Percentiles rank a stretch among this genome's conserved stretches.
Conservation (phyloP, 495 filamentous ascomycete species). For the Aspergillus carlsbadensis region DNA sequence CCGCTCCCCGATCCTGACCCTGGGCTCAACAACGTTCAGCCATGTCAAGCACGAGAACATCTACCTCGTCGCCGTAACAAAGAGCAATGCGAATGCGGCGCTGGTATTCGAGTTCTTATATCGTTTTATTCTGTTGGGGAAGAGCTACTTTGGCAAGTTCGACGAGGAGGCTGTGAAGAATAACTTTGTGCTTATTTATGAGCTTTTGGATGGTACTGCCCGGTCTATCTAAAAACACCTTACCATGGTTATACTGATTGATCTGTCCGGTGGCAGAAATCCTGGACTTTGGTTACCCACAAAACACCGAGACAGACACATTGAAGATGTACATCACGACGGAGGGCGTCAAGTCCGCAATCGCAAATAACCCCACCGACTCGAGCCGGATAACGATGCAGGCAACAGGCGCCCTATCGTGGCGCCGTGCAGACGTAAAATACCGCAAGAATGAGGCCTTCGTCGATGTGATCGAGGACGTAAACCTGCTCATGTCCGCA, state of each 20-base stretch:
- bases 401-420: conserved; percentile 94
- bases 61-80: conserved; percentile 95
- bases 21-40: conserved; percentile 97
- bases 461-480: conserved; percentile 98
- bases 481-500: conserved; percentile 97
- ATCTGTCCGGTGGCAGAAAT: conserved; percentile 64
- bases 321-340: conserved; percentile 99
- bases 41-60: conserved; percentile 99
- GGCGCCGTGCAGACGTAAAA: conserved; percentile 95
- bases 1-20: conserved; percentile 93
- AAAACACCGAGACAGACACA: conserved; percentile 98
- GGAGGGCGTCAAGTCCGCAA: conserved; percentile 95
- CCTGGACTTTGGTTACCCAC: conserved; percentile 97
- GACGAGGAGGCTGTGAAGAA: conserved; percentile 99
- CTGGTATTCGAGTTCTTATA: conserved; percentile 98
- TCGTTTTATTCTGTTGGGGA: conserved; percentile 83
- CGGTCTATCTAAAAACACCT: not conserved
- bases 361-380: conserved; percentile 66
- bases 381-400: conserved; percentile 98
- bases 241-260: not conserved
- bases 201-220: conserved; percentile 84
- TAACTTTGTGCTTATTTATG: conserved; percentile 98
- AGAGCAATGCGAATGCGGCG: conserved; percentile 99
- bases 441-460: conserved; percentile 99
- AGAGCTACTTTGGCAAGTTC: conserved; percentile 97